These are phyloP conservation scores for Hypoxylon crocopeplum DNA, from an alignment of 495 filamentous ascomycete species.

Conservation along the genomic window DNA sequence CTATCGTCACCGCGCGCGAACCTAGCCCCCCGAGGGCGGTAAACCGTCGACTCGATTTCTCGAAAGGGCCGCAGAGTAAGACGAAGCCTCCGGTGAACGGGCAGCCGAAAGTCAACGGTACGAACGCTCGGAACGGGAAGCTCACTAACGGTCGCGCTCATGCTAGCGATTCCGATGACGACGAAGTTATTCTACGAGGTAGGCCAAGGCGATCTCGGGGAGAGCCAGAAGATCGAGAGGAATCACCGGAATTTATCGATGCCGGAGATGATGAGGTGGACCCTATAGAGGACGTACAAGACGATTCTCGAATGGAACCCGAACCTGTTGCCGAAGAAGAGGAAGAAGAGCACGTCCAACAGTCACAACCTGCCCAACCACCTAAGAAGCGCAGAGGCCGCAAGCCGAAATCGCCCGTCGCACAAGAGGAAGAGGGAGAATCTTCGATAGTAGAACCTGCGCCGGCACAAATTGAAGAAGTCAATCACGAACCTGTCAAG, in stretches of 20 bases:
- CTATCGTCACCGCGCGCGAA: conserved; percentile 36
- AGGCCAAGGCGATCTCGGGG: conserved; percentile 16
- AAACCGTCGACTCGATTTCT: conserved; percentile 53
- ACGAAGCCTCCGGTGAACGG: conserved; percentile 25
- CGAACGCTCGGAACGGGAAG: conserved; percentile 20
- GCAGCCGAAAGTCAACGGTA: conserved; percentile 34
- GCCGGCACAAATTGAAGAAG: conserved; percentile 34
- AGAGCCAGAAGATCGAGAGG: conserved; percentile 32
- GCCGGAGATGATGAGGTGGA: conserved; percentile 37
- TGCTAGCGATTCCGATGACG: conserved; percentile 23
- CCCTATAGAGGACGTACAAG: conserved; percentile 13
- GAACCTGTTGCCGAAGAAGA: conserved; percentile 36
- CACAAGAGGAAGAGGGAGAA: conserved; percentile 27
- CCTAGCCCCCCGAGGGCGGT: conserved; percentile 35
- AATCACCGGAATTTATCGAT: conserved; percentile 48
- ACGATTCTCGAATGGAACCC: conserved; percentile 16
- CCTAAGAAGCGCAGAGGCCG: conserved; percentile 40
- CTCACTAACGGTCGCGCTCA: conserved; percentile 20
- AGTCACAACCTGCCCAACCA: conserved; percentile 20
- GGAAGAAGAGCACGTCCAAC: conserved; percentile 30
- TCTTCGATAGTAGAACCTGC: conserved; percentile 21
- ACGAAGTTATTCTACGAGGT: conserved; percentile 21
- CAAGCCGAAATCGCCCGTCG: conserved; percentile 38
- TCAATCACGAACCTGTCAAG: conserved; percentile 30
- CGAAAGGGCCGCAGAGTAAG: conserved; percentile 22